Evolutionary conservation across 257 asterid species (phyloP).

Genomic region (Solanum ossicruentum): DNA sequence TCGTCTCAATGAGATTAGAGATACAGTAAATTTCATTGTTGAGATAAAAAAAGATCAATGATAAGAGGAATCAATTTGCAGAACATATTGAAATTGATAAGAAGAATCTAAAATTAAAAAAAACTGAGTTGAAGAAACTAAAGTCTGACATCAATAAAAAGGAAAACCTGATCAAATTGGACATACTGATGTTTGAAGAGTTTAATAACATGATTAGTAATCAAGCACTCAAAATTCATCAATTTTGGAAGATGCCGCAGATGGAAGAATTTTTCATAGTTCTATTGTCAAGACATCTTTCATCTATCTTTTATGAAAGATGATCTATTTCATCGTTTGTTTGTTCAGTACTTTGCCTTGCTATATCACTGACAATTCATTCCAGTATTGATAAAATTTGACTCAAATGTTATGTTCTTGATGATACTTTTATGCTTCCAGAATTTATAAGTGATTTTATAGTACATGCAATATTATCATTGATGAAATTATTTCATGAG

Average conservation of each 20-base stretch:
- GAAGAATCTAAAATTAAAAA: not conserved
- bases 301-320: not conserved
- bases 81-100: not conserved
- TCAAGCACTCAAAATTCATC: not conserved
- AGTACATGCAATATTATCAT: too few relatives aligned
- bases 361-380: too few relatives aligned
- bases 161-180: not conserved
- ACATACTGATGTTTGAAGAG: not conserved
- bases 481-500: too few relatives aligned
- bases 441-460: too few relatives aligned
- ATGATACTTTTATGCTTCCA: too few relatives aligned
- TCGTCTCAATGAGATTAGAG: not conserved
- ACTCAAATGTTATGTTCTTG: too few relatives aligned
- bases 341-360: too few relatives aligned
- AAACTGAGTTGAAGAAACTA: slow-evolving; percentile 4
- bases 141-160: not conserved
- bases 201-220: not conserved
- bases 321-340: not conserved
- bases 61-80: not conserved
- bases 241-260: not conserved
- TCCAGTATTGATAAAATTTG: too few relatives aligned
- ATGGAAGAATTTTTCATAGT: slow-evolving; percentile 8
- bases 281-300: not conserved
- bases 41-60: too few relatives aligned
- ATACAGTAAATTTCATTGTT: too few relatives aligned